Evolutionary conservation across 768 basidiomycete genomes (phyloP), one percentile per base, ranked within the genome.

Genomic region (Kwoniella shandongensis): DNA sequence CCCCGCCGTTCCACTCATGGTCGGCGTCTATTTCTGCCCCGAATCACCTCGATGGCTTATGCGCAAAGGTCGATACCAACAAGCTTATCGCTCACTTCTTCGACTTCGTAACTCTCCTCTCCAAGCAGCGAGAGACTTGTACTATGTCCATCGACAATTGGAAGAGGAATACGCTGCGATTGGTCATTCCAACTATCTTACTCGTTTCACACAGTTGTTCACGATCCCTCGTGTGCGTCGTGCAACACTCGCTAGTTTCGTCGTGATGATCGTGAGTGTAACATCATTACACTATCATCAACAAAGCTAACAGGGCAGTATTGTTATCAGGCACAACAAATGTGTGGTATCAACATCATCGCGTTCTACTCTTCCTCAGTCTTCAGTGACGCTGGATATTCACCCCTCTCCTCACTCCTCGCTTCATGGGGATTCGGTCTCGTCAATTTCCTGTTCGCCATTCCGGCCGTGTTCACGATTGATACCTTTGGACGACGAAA

Each of bases 401-500:
- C 63, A 27, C 38, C 56, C 13, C 39, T 57, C 23, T 52, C 60
- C 35, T 66, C 76, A 1, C 61, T 77, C 12, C 62, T 64, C 53
- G 76, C 74, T 0, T 76, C 76, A 0, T 59, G 69, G 49, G 74
- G 75, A 11, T 74, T 74, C 48, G 76, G 76, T 39, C 54, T 67
- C 5, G 60, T 74, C 52, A 74, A 74, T 50, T 53, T 29, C 46
- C 22, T 59, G 1, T 66, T 63, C 44, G 66, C 62, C 35, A 48
- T 66, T 22, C 65, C 65, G 1, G 67, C 65, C 3, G 47, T 70
- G 26, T 70, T 54, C 47, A 62, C 83, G 27, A 82, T 85, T 63
- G 84, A 74, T 54, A 86, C 85, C 0, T 88, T 84, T 63, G 88
- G 89, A 17, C 82, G 89, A 39, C 84, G 89, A n/a, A 85, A 84